Evolutionary conservation across 2,329 filamentous ascomycete species (phyloP).

Genomic region (Parascedosporium putredinis): DNA sequence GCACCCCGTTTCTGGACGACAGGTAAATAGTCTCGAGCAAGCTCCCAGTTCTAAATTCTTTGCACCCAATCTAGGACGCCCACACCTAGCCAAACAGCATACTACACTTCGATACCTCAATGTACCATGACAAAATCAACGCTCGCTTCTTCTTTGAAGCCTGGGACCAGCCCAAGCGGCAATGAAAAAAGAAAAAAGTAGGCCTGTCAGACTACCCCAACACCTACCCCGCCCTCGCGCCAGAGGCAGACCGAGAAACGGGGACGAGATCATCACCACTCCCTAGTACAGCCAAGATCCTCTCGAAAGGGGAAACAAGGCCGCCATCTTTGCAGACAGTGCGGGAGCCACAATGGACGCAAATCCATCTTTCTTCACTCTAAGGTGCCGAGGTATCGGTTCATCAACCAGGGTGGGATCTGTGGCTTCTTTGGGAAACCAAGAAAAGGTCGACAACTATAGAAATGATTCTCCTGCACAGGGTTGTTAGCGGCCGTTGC

Average conservation of each 20-base stretch:
- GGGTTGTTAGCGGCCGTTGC: constrained; percentile 14
- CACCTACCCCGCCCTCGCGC: constrained; percentile 69
- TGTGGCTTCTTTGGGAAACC: constrained; percentile 88
- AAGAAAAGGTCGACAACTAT: constrained; percentile 92
- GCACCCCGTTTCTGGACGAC: no score
- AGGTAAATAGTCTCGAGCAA: no score
- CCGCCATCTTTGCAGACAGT: constrained; percentile 54
- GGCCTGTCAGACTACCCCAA: constrained; percentile 83
- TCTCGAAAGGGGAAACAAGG: constrained; percentile 13
- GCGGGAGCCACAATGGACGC: constrained; percentile 44
- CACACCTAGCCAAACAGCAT: no score
- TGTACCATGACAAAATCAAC: background rate
- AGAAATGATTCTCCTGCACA: constrained; percentile 79
- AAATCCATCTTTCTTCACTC: constrained; percentile 59
- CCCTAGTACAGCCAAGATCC: constrained; percentile 55
- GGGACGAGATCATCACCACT: constrained; percentile 91
- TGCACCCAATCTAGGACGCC: no score
- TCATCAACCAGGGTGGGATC: constrained; percentile 95
- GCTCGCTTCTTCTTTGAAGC: constrained; percentile 44
- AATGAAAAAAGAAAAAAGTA: constrained; percentile 40
- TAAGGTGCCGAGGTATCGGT: constrained; percentile 74
- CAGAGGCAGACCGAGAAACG: constrained; percentile 59
- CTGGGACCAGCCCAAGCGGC: constrained; percentile 26
- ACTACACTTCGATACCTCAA: no score
- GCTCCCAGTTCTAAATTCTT: no score